Evolutionary conservation across 306 rosid species (phyloP), one percentile per base, ranked within the genome.

Genomic region (Canavalia gladiata): DNA sequence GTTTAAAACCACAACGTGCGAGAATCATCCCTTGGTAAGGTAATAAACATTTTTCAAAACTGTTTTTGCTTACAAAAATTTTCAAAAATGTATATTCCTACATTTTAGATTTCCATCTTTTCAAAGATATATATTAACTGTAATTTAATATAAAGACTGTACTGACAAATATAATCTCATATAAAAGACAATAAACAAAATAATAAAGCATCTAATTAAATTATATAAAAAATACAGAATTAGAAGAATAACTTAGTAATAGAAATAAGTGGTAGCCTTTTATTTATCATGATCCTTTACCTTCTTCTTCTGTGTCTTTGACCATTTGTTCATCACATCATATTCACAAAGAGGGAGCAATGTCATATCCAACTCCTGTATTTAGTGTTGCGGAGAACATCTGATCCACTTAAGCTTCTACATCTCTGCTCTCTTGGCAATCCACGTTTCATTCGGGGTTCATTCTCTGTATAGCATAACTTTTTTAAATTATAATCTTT

Each of bases 401-500:
- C 82, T 87, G 97, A 62, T 93, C 99, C 33, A 91, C 90, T 78
- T 95, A 91, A 11, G 89, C 89, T 57, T 91, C 96, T 6, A 81
- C 81, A 54, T 18, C 25, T 91, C 90, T 0, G 92, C 89, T 79
- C 97, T 66, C 81, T 91, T 95, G 0, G 97, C 99, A 95, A 95
- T 51, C 99, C 88, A 71, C 99, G 98, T 68, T 95, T 95, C 79
- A 95, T 92, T 0, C 99, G 90, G 0, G 98, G 99, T 29, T 98
- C 77, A 43, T 97, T 95, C 77, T 95, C 99, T 6, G 99, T 98
- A 58, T 95, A 95, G 46, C 25, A 18, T 18, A 18, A 18, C 25
- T 18, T 18, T 18, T 18, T 18, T 18, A 18, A 18, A 18, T 18
- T 18, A 18, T 18, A 18, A 18, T 18, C 25, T 18, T 18, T 18